Base-by-base conservation (phyloP, 2,329 filamentous ascomycete genomes). In the Curvularia verruculosa region DNA sequence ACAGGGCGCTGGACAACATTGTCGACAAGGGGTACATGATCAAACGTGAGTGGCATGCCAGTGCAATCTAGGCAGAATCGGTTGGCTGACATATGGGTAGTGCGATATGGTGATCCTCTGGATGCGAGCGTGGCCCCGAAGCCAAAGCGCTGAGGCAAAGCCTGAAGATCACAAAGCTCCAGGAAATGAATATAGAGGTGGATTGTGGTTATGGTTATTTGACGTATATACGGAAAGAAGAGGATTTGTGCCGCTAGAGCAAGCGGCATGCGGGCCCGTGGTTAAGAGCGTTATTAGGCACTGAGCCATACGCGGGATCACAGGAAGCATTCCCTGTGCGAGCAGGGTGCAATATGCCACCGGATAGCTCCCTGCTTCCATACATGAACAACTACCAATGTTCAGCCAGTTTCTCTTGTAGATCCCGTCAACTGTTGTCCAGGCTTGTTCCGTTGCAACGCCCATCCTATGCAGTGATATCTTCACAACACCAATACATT, bases 81-180 rank as follows among this genome's bases (percentile, higher is more conserved):
- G 10, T 45, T 13, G 34, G 34, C 61, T 73, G 48, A 74, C 52
- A 34, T 18, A 4, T 2, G 21, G 24, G 10, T 29, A 76, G 73
- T 64, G 49, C 65, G 64, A 37, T 76, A 76, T 36, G 74, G 74
- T n/a, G 74, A 76, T 50, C 73, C 74, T 21, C 62, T 76, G 3
- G 73, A 75, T 48, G 54, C 69, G 24, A 72, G 57, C 46, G 64
- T 74, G 23, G 59, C 59, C 21, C 55, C 67, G 28, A 73, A 65
- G 58, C 37, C 45, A 36, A 67, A 62, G 60, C 71, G 67, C n/a
- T 75, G 68, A 75, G 49, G 23, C 34, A 26, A 4, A 39, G 31
- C 13, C 4, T 26, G 19, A 10, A 37, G n/a, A 13, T 39, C 15
- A 19, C 26, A 12, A 29, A 3, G 31, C 37, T 21, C 21, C 40